Evolutionary conservation across 2,329 filamentous ascomycete species (phyloP).

Genomic region (Didymella segeticola): DNA sequence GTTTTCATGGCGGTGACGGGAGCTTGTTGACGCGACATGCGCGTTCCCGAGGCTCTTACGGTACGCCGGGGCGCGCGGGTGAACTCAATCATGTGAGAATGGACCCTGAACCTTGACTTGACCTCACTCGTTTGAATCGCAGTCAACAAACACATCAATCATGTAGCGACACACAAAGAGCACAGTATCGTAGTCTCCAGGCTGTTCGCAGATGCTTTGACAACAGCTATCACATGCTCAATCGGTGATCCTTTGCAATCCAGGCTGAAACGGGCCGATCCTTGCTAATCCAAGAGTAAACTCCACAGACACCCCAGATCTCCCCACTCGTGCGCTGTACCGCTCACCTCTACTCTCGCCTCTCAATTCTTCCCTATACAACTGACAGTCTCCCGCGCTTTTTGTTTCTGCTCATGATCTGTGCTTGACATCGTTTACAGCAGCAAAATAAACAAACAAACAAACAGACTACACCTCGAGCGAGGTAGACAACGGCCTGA

Average conservation of each 20-base stretch:
- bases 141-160: too few species aligned
- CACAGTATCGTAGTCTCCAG: too few species aligned
- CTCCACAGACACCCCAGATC: slow-evolving; percentile 10
- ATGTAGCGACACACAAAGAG: too few species aligned
- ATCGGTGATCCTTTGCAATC: neutral
- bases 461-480: neutral
- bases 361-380: neutral
- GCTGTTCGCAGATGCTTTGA: too few species aligned
- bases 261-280: slow-evolving; percentile 16
- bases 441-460: neutral
- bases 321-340: slow-evolving; percentile 10
- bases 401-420: neutral
- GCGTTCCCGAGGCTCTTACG: slow-evolving; percentile 8
- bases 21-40: neutral
- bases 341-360: neutral
- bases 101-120: slow-evolving; percentile 5
- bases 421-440: neutral
- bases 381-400: neutral
- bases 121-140: neutral
- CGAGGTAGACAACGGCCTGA: neutral
- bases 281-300: slow-evolving; percentile 3
- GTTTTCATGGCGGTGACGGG: slow-evolving; percentile 10
- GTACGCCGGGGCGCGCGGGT: too few species aligned
- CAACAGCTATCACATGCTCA: slow-evolving; percentile 3
- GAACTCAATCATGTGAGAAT: slow-evolving; percentile 2